phyloP scores from a whole-genome alignment of 1,139 yeast species.

The Hanseniaspora uvarum region DNA sequence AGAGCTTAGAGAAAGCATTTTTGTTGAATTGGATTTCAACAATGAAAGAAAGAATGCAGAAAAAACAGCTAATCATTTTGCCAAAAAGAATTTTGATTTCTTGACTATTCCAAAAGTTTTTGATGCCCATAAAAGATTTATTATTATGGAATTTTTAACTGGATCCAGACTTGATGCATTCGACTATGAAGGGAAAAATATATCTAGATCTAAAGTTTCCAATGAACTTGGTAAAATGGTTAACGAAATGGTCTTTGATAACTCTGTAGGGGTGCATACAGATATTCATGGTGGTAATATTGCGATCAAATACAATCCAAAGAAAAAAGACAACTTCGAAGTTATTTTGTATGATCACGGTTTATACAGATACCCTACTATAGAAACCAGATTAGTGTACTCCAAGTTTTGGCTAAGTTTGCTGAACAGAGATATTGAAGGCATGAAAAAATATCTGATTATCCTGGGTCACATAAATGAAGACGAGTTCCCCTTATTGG shows the following conservation, averaged over 20 bases:
- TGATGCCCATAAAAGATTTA: constrained; percentile 56
- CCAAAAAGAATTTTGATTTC: constrained; percentile 30
- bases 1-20: constrained; percentile 76
- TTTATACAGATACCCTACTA: constrained; percentile 72
- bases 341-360: constrained; percentile 92
- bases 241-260: constrained; percentile 90
- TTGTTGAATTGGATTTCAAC: constrained; percentile 75
- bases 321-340: constrained; percentile 53
- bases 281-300: constrained; percentile 98
- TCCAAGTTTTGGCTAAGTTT: constrained; percentile 90
- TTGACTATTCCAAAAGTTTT: constrained; percentile 62
- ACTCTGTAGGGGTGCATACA: constrained; percentile 84
- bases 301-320: constrained; percentile 51
- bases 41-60: constrained; percentile 78
- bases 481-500: constrained; percentile 69
- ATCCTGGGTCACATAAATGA: constrained; percentile 74
- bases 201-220: constrained; percentile 69
- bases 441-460: constrained; percentile 64
- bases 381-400: constrained; percentile 67
- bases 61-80: constrained; percentile 58
- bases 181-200: constrained; percentile 48
- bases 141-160: constrained; percentile 77
- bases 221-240: constrained; percentile 80
- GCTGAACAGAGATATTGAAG: constrained; percentile 53
- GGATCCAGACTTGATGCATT: constrained; percentile 80